Percentiles rank a stretch among this genome's conserved stretches.
These are phyloP conservation scores for Cyclotella baltica DNA, from an alignment of 108 stramenopile species.

Conservation along the genomic window DNA sequence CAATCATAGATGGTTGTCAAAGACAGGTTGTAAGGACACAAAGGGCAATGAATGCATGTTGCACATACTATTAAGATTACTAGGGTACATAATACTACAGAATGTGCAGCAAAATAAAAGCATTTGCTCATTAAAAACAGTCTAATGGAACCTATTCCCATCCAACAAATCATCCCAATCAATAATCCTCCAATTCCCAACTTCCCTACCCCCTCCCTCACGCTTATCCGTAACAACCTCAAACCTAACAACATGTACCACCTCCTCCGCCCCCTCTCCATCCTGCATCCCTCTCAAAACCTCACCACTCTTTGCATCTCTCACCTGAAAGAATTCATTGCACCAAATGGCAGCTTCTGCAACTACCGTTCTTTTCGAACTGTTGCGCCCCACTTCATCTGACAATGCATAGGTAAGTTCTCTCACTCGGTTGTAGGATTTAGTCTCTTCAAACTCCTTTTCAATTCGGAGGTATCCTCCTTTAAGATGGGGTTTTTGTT, in stretches of 20 bases:
- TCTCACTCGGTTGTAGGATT: constrained; percentile 30
- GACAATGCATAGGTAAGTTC: constrained; percentile 30
- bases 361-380: constrained; percentile 37
- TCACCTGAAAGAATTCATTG: constrained; percentile 48
- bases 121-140: neutral
- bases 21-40: too few species aligned
- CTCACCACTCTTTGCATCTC: constrained; percentile 23
- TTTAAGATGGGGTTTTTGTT: constrained; percentile 39
- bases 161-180: constrained; percentile 50
- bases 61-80: too few species aligned
- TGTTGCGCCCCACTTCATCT: constrained; percentile 26
- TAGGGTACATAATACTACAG: too few species aligned
- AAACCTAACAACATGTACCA: constrained; percentile 50
- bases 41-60: too few species aligned
- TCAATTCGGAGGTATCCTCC: constrained; percentile 43
- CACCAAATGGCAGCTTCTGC: constrained; percentile 43
- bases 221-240: constrained; percentile 48
- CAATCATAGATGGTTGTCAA: too few species aligned
- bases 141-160: constrained; percentile 45
- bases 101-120: too few species aligned
- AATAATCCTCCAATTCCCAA: constrained; percentile 51
- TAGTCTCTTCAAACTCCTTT: constrained; percentile 16
- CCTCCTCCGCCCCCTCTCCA: constrained; percentile 38
- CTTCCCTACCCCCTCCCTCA: constrained; percentile 23
- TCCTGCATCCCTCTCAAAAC: constrained; percentile 47